Percentiles rank a stretch among this genome's conserved stretches.
Evolutionary conservation across 352 stramenopile species (phyloP).

Genomic region (Elongisporangium senticosum): DNA sequence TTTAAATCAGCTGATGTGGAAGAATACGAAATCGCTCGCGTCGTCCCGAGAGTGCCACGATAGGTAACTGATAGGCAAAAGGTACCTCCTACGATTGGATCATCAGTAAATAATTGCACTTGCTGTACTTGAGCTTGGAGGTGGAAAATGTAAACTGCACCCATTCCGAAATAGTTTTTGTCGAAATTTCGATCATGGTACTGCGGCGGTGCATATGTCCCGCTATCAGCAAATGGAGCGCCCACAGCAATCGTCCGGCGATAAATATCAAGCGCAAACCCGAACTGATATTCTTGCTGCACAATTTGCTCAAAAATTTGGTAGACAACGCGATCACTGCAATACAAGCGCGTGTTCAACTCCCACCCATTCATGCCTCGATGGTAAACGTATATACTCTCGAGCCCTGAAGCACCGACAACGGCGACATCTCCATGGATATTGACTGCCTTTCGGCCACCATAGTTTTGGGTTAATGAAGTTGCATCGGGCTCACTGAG

Average conservation of each 20-base stretch:
- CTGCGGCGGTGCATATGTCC: conserved; percentile 39
- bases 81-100: conserved; percentile 51
- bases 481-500: conserved; percentile 32
- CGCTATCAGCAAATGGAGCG: conserved; percentile 81
- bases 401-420: conserved; percentile 76
- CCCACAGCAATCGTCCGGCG: conserved; percentile 86
- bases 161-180: conserved; percentile 54
- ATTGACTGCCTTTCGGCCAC: conserved; percentile 54
- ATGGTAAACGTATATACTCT: conserved; percentile 73
- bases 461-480: conserved; percentile 60
- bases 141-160: conserved; percentile 71
- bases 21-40: conserved; percentile 50
- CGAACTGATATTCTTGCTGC: conserved; percentile 87
- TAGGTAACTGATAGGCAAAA: conserved; percentile 74
- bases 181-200: conserved; percentile 63
- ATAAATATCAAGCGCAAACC: conserved; percentile 75
- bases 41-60: conserved; percentile 54
- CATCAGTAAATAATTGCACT: conserved; percentile 51
- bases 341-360: conserved; percentile 47
- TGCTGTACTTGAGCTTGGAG: conserved; percentile 70
- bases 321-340: conserved; percentile 81
- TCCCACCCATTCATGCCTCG: conserved; percentile 40
- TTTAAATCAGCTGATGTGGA: conserved; percentile 69
- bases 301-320: conserved; percentile 72
- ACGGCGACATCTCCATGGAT: conserved; percentile 86